phyloP scores from a whole-genome alignment of 2,329 filamentous ascomycete species.

The Gliomastix tumulicola region DNA sequence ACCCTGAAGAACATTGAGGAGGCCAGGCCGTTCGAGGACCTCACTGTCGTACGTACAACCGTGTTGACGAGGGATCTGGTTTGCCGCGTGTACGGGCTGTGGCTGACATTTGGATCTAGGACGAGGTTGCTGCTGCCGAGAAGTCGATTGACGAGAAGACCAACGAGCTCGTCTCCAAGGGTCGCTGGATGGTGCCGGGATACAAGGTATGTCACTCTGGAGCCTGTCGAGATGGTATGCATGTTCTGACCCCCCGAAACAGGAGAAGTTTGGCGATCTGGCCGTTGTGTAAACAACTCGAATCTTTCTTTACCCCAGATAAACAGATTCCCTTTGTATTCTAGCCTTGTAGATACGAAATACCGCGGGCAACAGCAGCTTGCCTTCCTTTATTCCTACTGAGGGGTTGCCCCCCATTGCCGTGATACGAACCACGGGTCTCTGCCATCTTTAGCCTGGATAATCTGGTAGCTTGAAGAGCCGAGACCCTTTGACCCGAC shows the following conservation, averaged over 20 bases:
- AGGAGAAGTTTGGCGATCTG: slow-evolving; percentile 99
- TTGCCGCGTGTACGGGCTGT: neutral
- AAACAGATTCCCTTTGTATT: slow-evolving; percentile 45
- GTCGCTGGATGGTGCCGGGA: slow-evolving; percentile 94
- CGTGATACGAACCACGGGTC: too few species aligned
- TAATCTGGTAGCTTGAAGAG: too few species aligned
- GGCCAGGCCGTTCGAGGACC: slow-evolving; percentile 89
- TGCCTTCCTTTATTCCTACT: too few species aligned
- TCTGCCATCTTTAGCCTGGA: too few species aligned
- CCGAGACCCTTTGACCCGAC: too few species aligned
- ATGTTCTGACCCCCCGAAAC: slow-evolving; percentile 36
- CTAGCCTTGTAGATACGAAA: slow-evolving; percentile 65
- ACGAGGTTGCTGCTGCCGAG: slow-evolving; percentile 89
- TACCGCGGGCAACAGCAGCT: too few species aligned
- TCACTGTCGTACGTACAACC: slow-evolving; percentile 80
- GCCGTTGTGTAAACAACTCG: slow-evolving; percentile 71
- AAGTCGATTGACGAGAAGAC: slow-evolving; percentile 98
- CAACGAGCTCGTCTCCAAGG: slow-evolving; percentile 88
- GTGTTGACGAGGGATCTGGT: neutral
- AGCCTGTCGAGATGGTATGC: neutral
- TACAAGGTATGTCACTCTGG: slow-evolving; percentile 75
- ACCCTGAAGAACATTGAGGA: slow-evolving; percentile 97
- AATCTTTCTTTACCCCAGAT: slow-evolving; percentile 23
- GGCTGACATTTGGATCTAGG: slow-evolving; percentile 43
- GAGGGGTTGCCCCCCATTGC: too few species aligned